Evolutionary conservation across 83 land plant species (phyloP).

Genomic region (Isoetes engelmannii): DNA sequence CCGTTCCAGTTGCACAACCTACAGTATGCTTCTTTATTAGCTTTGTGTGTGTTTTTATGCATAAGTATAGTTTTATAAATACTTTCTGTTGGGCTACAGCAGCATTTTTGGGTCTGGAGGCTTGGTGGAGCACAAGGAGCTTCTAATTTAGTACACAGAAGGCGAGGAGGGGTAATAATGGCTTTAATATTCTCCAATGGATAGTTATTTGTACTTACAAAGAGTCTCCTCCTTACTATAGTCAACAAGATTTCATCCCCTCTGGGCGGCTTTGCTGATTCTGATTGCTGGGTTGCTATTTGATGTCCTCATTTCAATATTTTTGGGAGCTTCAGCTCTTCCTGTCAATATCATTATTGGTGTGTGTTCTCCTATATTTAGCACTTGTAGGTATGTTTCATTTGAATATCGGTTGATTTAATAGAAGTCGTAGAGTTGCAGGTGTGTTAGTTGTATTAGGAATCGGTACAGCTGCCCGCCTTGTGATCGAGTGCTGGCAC

Average conservation of each 20-base stretch:
- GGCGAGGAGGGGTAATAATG: slow-evolving; percentile 45
- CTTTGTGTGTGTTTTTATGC: neutral
- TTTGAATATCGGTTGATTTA: neutral
- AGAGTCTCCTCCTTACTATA: neutral
- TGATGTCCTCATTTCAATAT: slow-evolving; percentile 80
- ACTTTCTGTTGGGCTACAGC: slow-evolving; percentile 30
- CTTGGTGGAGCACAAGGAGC: slow-evolving; percentile 35
- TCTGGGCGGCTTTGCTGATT: slow-evolving; percentile 82
- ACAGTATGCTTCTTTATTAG: slow-evolving; percentile 39
- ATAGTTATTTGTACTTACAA: neutral
- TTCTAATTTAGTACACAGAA: slow-evolving; percentile 21
- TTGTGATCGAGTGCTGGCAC: slow-evolving; percentile 69
- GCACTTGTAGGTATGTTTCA: slow-evolving; percentile 2
- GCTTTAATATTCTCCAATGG: no score
- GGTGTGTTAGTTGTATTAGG: slow-evolving; percentile 84
- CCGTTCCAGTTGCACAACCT: slow-evolving; percentile 48
- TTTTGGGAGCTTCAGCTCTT: slow-evolving; percentile 83
- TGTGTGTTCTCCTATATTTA: slow-evolving; percentile 17
- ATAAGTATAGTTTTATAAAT: neutral
- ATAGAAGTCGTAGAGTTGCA: slow-evolving; percentile 25
- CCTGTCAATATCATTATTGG: slow-evolving; percentile 94
- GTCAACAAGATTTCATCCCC: slow-evolving; percentile 72
- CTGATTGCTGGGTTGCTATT: slow-evolving; percentile 73
- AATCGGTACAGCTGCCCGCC: slow-evolving; percentile 73
- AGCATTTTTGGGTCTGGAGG: slow-evolving; percentile 81